Conservation (phyloP, 768 basidiomycete species). For the Mycena vitilis region DNA sequence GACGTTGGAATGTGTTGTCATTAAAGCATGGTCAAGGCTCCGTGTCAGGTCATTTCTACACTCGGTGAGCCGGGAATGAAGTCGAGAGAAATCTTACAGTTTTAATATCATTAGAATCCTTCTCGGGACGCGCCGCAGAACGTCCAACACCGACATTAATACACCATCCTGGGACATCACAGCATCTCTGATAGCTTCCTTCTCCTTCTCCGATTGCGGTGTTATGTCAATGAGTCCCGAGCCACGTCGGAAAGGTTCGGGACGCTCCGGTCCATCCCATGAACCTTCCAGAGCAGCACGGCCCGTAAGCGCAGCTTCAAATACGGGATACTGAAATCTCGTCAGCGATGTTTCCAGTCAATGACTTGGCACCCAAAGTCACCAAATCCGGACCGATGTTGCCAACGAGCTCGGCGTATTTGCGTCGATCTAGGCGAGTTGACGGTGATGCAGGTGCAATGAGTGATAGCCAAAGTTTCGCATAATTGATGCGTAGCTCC, state of each 20-base stretch:
- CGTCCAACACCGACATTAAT: slow-evolving; percentile 86
- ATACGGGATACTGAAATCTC: slow-evolving; percentile 81
- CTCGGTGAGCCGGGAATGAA: neutral
- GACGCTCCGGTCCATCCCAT: slow-evolving; percentile 53
- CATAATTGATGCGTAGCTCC: slow-evolving; percentile 83
- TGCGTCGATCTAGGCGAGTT: slow-evolving; percentile 75
- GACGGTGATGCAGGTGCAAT: slow-evolving; percentile 77
- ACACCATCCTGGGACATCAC: slow-evolving; percentile 87
- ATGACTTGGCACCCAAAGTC: slow-evolving; percentile 38
- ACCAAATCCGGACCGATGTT: slow-evolving; percentile 92
- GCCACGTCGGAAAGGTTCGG: slow-evolving; percentile 65
- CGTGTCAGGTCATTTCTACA: slow-evolving; percentile 48
- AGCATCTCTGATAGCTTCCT: slow-evolving; percentile 84
- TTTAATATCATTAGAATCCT: slow-evolving; percentile 87
- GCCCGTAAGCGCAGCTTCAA: slow-evolving; percentile 95
- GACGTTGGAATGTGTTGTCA: slow-evolving; percentile 86
- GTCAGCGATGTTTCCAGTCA: slow-evolving; percentile 6
- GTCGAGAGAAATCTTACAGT: slow-evolving; percentile 86
- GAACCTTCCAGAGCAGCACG: slow-evolving; percentile 79
- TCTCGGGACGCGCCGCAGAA: slow-evolving; percentile 87
- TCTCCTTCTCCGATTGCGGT: slow-evolving; percentile 80
- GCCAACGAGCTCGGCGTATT: slow-evolving; percentile 91
- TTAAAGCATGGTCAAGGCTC: slow-evolving; percentile 84
- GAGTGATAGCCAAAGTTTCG: slow-evolving; percentile 91
- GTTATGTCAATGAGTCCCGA: slow-evolving; percentile 82